Evolutionary conservation across 345 rosid species (phyloP), one percentile per base, ranked within the genome.

Genomic region (Aurinia saxatilis): DNA sequence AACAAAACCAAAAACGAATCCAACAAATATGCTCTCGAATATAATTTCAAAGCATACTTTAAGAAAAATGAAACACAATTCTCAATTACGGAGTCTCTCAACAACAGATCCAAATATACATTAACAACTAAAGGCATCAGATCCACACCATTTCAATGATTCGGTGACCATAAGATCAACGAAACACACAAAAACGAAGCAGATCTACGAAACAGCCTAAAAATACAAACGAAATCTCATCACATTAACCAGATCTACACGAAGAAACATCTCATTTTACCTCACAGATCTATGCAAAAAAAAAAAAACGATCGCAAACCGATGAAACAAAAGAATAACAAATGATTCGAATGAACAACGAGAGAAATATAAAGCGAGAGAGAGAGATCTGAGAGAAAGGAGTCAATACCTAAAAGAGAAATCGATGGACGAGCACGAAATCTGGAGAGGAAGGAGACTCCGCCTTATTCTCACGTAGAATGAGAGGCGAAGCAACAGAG

Each of bases 381-480:
- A n/a, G n/a, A 10, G 2, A 16, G 78, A 76, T 70, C 67, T 70
- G 63, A 70, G 62, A 61, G 50, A 70, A 23, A 38, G 35, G 5
- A 14, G 44, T 11, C 10, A 13, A 1, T 52, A 66, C 59, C 67
- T 11, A 49, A n/a, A n/a, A 18, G 13, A 46, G 10, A 73, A 73
- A 60, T 39, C 13, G 68, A 65, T 10, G 67, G 63, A 54, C 21
- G 44, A 16, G 50, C 58, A 3, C 8, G 55, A 57, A 33, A 35
- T 15, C 53, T 33, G 73, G 79, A 75, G 31, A 27, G 13, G 14
- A 70, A 27, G 13, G 14, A 70, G 4, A 38, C 73, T 63, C 78
- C 70, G 74, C 76, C 81, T 56, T 67, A 69, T 61, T 50, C 73
- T 75, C 66, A 57, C 64, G 16, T 65, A 70, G 36, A 39, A 39